Percentiles rank a stretch among this genome's conserved stretches.
Conservation (phyloP, 257 asterid genomes). For the Fraxinus americana region DNA sequence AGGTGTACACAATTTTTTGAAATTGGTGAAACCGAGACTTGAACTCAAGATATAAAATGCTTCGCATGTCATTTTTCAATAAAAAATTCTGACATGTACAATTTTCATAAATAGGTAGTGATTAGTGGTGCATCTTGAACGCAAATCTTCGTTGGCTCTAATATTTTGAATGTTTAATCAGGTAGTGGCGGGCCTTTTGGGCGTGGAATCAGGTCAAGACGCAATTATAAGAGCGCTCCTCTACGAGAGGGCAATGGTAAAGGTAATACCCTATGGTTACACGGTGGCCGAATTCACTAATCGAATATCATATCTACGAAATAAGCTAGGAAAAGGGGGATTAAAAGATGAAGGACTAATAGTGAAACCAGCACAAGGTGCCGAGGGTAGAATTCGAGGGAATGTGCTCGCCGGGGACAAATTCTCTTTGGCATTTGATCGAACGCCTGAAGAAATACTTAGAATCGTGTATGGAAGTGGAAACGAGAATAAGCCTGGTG, state of each 20-base stretch:
- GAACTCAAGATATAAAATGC: no score
- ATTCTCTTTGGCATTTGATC: conserved; percentile 50
- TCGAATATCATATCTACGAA: conserved; percentile 51
- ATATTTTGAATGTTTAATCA: conserved; percentile 8
- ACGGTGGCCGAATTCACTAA: conserved; percentile 59
- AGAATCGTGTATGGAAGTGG: conserved; percentile 70
- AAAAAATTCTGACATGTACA: no score
- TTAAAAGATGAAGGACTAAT: conserved; percentile 74
- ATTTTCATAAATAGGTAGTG: no score
- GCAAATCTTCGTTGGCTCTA: not conserved
- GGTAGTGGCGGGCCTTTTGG: conserved; percentile 66
- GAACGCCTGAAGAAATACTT: conserved; percentile 74
- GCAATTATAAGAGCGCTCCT: conserved; percentile 56
- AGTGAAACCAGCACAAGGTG: conserved; percentile 44
- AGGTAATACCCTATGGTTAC: conserved; percentile 45
- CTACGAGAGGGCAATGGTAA: conserved; percentile 39
- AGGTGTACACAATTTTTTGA: not conserved
- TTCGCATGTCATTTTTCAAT: no score
- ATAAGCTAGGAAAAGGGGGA: conserved; percentile 57
- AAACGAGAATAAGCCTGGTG: conserved; percentile 59
- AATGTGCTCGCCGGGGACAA: conserved; percentile 61
- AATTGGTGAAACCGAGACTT: no score
- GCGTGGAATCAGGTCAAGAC: conserved; percentile 74
- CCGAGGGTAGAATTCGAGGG: conserved; percentile 61
- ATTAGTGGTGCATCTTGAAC: no score